Conservation (phyloP, 2,329 filamentous ascomycete genomes). For the Nannizziopsis arthrosporioides region DNA sequence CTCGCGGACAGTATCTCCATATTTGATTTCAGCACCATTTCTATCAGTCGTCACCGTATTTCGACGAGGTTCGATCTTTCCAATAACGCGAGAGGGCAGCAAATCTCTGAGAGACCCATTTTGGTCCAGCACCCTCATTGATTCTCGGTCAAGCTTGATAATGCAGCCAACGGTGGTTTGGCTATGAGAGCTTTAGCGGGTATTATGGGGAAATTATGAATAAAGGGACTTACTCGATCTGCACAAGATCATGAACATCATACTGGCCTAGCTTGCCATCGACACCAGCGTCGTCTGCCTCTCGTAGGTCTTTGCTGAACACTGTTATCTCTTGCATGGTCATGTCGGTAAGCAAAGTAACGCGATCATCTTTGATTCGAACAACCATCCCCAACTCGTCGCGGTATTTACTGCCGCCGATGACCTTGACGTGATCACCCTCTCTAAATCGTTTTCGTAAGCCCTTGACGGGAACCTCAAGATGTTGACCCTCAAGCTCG, state of each 20-base stretch:
- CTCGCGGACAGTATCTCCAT: constrained; percentile 88
- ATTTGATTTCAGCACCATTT: constrained; percentile 81
- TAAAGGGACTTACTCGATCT: constrained; percentile 56
- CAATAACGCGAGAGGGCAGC: constrained; percentile 82
- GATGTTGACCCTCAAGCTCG: constrained; percentile 65
- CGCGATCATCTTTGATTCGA: constrained; percentile 79
- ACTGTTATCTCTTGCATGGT: constrained; percentile 90
- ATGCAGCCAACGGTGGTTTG: constrained; percentile 84
- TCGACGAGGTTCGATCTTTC: constrained; percentile 71
- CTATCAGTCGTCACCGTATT: constrained; percentile 83
- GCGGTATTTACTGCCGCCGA: constrained; percentile 83
- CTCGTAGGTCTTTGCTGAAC: constrained; percentile 90
- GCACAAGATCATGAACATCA: constrained; percentile 84
- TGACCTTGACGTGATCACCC: constrained; percentile 97
- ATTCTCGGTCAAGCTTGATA: constrained; percentile 90
- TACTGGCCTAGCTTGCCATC: constrained; percentile 74
- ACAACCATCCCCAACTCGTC: constrained; percentile 97
- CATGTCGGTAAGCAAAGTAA: constrained; percentile 86
- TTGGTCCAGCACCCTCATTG: constrained; percentile 79
- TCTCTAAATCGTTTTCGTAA: constrained; percentile 84
- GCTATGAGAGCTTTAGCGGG: constrained; percentile 24
- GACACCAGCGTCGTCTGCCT: constrained; percentile 83
- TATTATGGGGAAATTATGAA: neutral
- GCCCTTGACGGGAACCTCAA: constrained; percentile 85
- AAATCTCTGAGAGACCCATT: constrained; percentile 70